Percentiles rank a stretch among this genome's conserved stretches.
phyloP scores from a whole-genome alignment of 805 yeast species.

The Pichia eremophila region DNA sequence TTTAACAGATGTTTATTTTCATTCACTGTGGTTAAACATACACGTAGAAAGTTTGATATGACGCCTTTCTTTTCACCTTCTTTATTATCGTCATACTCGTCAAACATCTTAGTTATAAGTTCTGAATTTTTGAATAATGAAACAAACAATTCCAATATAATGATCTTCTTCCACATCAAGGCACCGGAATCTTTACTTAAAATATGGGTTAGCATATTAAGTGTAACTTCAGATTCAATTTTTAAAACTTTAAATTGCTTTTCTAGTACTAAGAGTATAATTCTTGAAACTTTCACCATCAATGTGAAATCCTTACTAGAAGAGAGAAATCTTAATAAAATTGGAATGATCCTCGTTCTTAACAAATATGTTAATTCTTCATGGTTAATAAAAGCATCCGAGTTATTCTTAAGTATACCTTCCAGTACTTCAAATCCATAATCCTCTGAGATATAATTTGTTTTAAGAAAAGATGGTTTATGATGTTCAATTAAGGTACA shows the following conservation, averaged over 20 bases:
- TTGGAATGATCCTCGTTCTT: slow-evolving; percentile 64
- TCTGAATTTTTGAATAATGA: slow-evolving; percentile 49
- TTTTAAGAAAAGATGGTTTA: slow-evolving; percentile 43
- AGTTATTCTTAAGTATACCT: slow-evolving; percentile 60
- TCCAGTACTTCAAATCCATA: slow-evolving; percentile 80
- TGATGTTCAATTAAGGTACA: slow-evolving; percentile 57
- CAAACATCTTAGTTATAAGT: slow-evolving; percentile 42
- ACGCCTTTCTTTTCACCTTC: slow-evolving; percentile 50
- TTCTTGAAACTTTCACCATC: slow-evolving; percentile 65
- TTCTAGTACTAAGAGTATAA: slow-evolving; percentile 51
- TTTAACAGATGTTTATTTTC: slow-evolving; percentile 28
- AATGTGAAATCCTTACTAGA: slow-evolving; percentile 53
- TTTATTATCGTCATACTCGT: slow-evolving; percentile 47
- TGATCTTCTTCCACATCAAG: slow-evolving; percentile 63
- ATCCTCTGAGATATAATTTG: slow-evolving; percentile 45
- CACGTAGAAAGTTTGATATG: slow-evolving; percentile 42
- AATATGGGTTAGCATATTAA: slow-evolving; percentile 67
- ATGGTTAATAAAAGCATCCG: slow-evolving; percentile 43
- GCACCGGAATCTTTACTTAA: slow-evolving; percentile 46
- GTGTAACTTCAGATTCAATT: slow-evolving; percentile 72
- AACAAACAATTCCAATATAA: slow-evolving; percentile 66
- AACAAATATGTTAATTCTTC: slow-evolving; percentile 58
- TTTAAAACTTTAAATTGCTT: slow-evolving; percentile 55
- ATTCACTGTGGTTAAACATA: slow-evolving; percentile 29
- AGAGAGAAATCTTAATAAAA: slow-evolving; percentile 58